Evolutionary conservation across 2,329 filamentous ascomycete genomes (phyloP).

Genomic region (Trichophyton verrucosum): DNA sequence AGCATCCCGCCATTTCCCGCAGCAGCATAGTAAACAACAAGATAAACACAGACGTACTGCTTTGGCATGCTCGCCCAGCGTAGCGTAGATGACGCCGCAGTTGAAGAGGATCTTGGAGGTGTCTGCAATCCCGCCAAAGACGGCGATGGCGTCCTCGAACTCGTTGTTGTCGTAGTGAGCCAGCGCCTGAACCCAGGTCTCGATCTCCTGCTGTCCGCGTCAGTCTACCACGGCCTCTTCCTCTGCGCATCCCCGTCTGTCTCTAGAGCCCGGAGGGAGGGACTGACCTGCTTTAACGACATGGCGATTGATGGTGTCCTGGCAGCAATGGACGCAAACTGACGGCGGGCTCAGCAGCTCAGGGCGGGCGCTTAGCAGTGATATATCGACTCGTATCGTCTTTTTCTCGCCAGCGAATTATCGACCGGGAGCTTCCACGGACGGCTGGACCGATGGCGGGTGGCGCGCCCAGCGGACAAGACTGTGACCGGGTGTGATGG

Average conservation of each 20-base stretch:
- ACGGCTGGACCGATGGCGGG: background rate
- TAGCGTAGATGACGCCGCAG: conserved; percentile 94
- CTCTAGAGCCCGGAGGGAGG: background rate
- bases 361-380: background rate
- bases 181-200: conserved; percentile 91
- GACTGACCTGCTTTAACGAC: conserved; percentile 18
- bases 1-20: background rate
- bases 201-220: conserved; percentile 62
- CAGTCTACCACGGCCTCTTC: background rate
- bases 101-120: conserved; percentile 99
- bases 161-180: conserved; percentile 93
- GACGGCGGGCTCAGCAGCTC: background rate
- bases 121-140: conserved; percentile 79
- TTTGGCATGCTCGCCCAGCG: conserved; percentile 87
- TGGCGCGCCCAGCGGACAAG: background rate
- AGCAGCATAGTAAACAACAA: background rate
- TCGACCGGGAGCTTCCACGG: background rate
- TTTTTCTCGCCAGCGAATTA: no score
- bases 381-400: background rate
- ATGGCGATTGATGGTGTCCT: conserved; percentile 6
- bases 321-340: background rate
- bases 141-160: conserved; percentile 74
- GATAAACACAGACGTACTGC: conserved; percentile 52
- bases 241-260: no score
- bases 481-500: background rate